Conservation (phyloP, 129 eudicot species). For the Glebionis coronaria region DNA sequence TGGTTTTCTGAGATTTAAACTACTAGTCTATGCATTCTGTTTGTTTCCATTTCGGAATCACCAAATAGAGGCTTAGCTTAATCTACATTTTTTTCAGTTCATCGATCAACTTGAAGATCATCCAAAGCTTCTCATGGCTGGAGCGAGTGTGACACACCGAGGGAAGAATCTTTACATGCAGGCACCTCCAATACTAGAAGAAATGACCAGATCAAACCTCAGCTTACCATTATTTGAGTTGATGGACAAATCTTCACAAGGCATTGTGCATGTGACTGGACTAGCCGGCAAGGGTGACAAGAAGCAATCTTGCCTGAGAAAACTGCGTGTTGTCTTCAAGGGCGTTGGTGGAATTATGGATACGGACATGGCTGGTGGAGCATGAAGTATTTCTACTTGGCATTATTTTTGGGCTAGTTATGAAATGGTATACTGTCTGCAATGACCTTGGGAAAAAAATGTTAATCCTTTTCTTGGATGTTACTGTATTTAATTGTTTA, state of each 20-base stretch:
- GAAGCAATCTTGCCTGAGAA: slow-evolving; percentile 59
- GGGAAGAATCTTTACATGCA: slow-evolving; percentile 87
- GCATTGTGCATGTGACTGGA: slow-evolving; percentile 76
- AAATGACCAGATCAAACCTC: slow-evolving; percentile 79
- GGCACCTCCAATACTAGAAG: slow-evolving; percentile 82
- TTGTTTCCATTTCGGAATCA: not conserved
- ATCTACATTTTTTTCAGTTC: slow-evolving; percentile 44
- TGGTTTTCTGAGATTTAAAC: not conserved
- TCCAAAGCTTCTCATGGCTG: slow-evolving; percentile 59
- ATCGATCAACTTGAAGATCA: slow-evolving; percentile 72
- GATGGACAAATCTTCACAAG: slow-evolving; percentile 54
- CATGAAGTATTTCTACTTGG: slow-evolving; percentile 23
- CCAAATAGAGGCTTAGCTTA: not conserved
- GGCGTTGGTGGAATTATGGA: slow-evolving; percentile 61
- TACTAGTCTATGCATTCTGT: not conserved
- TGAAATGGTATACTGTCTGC: slow-evolving; percentile 7
- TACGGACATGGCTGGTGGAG: slow-evolving; percentile 85
- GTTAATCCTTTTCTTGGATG: not conserved
- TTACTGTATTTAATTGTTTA: slow-evolving; percentile 2
- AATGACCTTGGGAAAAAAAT: not conserved
- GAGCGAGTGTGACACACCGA: slow-evolving; percentile 59
- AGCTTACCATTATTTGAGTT: slow-evolving; percentile 58
- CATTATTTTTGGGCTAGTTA: not conserved
- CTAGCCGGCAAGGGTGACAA: slow-evolving; percentile 50
- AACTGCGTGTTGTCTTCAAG: slow-evolving; percentile 63